phyloP scores from a whole-genome alignment of 208 protist species.

The Trypanosoma avium region DNA sequence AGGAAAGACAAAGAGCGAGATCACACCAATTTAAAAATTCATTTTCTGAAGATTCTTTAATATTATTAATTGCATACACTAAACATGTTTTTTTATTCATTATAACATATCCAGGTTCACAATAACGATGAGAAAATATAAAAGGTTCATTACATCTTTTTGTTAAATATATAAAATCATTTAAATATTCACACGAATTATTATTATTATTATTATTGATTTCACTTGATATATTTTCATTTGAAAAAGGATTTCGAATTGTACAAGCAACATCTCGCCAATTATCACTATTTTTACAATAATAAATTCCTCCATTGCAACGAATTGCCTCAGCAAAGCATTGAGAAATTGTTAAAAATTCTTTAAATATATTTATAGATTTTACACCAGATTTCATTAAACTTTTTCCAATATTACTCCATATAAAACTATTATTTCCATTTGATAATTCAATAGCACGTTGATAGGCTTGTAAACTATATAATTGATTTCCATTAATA shows the following conservation, averaged over 20 bases:
- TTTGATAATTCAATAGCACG: conserved; percentile 1
- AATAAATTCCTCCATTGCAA: background rate
- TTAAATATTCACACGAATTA: background rate
- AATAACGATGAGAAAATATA: background rate
- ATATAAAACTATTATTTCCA: background rate
- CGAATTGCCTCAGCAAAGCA: conserved; percentile 11
- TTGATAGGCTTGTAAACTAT: background rate
- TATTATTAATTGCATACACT: background rate
- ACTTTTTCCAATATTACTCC: background rate
- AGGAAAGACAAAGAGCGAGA: background rate
- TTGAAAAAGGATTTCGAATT: background rate
- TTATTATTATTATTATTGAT: background rate
- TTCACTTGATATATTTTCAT: too few species aligned
- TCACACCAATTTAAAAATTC: background rate
- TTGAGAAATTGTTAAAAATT: background rate
- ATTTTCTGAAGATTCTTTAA: background rate
- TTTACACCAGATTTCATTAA: background rate
- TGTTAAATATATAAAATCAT: background rate
- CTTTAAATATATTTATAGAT: background rate
- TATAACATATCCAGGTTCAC: background rate
- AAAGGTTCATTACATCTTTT: background rate
- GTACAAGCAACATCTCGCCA: background rate
- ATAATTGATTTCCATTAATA: background rate
- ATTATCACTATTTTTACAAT: background rate
- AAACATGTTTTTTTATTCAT: background rate